These are phyloP conservation scores for Theileria sp. DNA, from an alignment of 169 alveolate species.

Conservation along the genomic window DNA sequence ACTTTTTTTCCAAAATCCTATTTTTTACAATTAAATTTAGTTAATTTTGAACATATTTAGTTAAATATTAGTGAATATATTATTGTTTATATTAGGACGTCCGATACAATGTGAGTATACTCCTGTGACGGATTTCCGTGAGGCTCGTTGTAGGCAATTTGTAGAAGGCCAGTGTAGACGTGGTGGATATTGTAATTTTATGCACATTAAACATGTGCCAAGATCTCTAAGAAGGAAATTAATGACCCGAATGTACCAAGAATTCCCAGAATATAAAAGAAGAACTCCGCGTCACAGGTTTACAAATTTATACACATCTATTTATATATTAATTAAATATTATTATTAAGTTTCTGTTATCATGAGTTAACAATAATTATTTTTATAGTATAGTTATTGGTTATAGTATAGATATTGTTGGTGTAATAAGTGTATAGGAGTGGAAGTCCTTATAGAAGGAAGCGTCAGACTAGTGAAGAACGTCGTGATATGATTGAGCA, in stretches of 20 bases:
- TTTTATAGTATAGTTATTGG: no score
- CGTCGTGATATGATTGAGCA: conserved; percentile 89
- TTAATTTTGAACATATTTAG: not conserved
- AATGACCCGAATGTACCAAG: conserved; percentile 93
- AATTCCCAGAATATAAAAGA: conserved; percentile 94
- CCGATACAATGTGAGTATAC: conserved; percentile 94
- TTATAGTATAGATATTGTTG: no score
- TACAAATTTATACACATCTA: no score
- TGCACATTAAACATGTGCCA: conserved; percentile 98
- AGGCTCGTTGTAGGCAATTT: conserved; percentile 97
- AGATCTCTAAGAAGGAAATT: conserved; percentile 89
- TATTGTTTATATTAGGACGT: conserved; percentile 64
- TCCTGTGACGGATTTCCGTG: conserved; percentile 99
- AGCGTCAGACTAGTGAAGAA: conserved; percentile 86
- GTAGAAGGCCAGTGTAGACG: conserved; percentile 98
- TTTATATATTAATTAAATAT: not conserved
- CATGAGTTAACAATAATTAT: not conserved
- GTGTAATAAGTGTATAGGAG: not conserved
- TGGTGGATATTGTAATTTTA: conserved; percentile 98
- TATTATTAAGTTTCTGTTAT: not conserved
- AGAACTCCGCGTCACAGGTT: conserved; percentile 36
- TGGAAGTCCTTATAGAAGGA: conserved; percentile 62
- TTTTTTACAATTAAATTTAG: not conserved
- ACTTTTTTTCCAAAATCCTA: not conserved
- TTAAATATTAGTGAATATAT: not conserved